phyloP scores from a whole-genome alignment of 352 stramenopile species.

The Globisporangium cystogenes region DNA sequence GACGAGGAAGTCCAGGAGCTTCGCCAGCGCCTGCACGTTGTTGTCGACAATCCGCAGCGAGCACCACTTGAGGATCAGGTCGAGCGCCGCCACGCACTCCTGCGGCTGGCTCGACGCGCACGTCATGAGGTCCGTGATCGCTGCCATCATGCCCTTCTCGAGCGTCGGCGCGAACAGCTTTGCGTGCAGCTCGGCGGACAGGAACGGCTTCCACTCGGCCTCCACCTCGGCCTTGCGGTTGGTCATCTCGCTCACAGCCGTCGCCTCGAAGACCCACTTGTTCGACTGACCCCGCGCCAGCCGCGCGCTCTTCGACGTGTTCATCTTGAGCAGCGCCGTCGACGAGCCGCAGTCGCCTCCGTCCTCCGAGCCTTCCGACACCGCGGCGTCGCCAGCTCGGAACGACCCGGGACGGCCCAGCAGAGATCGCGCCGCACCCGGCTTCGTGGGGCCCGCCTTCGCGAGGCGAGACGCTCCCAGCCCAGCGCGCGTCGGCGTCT shows the following conservation, averaged over 20 bases:
- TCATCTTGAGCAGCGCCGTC: slow-evolving; percentile 46
- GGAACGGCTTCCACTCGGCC: slow-evolving; percentile 66
- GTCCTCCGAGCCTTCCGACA: slow-evolving; percentile 16
- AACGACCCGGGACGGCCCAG: slow-evolving; percentile 31
- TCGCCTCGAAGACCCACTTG: slow-evolving; percentile 82
- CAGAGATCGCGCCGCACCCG: slow-evolving; percentile 20
- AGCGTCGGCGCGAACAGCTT: slow-evolving; percentile 77
- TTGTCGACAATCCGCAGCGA: slow-evolving; percentile 83
- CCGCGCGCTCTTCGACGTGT: slow-evolving; percentile 44
- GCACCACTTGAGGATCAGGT: slow-evolving; percentile 85
- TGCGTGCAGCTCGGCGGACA: slow-evolving; percentile 58
- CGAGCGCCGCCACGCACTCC: slow-evolving; percentile 61
- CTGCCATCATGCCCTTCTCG: slow-evolving; percentile 82
- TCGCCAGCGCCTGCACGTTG: slow-evolving; percentile 81
- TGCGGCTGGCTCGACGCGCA: slow-evolving; percentile 59
- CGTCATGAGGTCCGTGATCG: slow-evolving; percentile 65
- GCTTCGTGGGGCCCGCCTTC: slow-evolving; percentile 2
- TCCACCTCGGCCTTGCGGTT: slow-evolving; percentile 69
- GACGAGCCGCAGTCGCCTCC: slow-evolving; percentile 19
- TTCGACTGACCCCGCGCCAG: slow-evolving; percentile 67
- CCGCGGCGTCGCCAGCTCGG: slow-evolving; percentile 8
- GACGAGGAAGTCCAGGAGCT: slow-evolving; percentile 76
- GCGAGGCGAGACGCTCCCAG: slow-evolving; percentile 9
- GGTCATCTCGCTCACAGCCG: slow-evolving; percentile 60
- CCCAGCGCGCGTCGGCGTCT: slow-evolving; percentile 9